Percentiles rank a stretch among this genome's conserved stretches.
Evolutionary conservation across 495 filamentous ascomycete species (phyloP).

Genomic region (Hypomontagnella monticulosa): DNA sequence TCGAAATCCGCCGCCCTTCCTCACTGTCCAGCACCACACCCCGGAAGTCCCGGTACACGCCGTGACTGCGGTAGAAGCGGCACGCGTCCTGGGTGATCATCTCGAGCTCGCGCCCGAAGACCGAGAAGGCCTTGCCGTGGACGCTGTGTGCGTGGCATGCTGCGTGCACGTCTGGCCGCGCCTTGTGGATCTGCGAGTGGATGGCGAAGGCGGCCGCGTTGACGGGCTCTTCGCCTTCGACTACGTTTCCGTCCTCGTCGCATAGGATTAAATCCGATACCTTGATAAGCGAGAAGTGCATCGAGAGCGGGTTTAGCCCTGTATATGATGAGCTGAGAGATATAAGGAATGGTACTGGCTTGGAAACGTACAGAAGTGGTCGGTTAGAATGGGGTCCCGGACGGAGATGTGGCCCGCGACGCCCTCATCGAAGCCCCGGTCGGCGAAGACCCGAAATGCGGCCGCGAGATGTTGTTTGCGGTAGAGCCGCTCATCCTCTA

Average conservation of each 20-base stretch:
- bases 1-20: conserved; percentile 67
- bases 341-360: not conserved
- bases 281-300: conserved; percentile 65
- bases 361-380: conserved; percentile 55
- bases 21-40: conserved; percentile 68
- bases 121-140: conserved; percentile 61
- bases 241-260: conserved; percentile 61
- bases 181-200: conserved; percentile 61
- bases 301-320: conserved; percentile 64
- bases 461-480: conserved; percentile 77
- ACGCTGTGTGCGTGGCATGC: conserved; percentile 62
- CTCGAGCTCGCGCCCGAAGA: conserved; percentile 59
- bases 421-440: conserved; percentile 75
- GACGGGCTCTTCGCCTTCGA: conserved; percentile 60
- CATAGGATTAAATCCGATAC: conserved; percentile 63
- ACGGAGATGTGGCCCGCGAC: conserved; percentile 67
- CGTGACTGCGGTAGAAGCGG: conserved; percentile 64
- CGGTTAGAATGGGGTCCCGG: conserved; percentile 58
- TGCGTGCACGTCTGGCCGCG: conserved; percentile 59
- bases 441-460: conserved; percentile 77
- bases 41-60: conserved; percentile 46
- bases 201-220: conserved; percentile 72
- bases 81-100: conserved; percentile 63
- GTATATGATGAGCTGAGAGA: not conserved
- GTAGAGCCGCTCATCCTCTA: conserved; percentile 70